These are phyloP conservation scores for Euphorbia celastroides DNA, from an alignment of 441 rosid species.

Conservation along the genomic window DNA sequence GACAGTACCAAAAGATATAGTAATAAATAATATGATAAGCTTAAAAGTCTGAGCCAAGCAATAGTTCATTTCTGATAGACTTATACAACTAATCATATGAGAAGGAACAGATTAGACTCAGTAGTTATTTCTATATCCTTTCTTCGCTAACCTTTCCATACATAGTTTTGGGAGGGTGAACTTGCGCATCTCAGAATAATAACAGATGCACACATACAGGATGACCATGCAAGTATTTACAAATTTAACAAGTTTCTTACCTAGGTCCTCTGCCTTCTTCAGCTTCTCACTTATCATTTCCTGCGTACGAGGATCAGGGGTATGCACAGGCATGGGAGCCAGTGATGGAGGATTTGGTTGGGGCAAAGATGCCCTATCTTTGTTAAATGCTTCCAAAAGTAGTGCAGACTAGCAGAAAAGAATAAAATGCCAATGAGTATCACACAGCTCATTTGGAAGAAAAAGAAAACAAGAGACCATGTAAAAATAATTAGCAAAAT, in stretches of 20 bases:
- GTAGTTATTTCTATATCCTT: not conserved
- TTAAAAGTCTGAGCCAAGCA: not conserved
- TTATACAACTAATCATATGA: not conserved
- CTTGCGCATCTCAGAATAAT: not conserved
- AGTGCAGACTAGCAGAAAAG: conserved; percentile 62
- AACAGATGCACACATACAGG: not conserved
- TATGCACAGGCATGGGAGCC: conserved; percentile 63
- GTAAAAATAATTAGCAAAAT: not conserved
- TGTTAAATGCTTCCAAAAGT: conserved; percentile 96
- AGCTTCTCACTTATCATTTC: conserved; percentile 98
- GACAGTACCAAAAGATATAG: too few species aligned
- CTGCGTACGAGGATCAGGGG: conserved; percentile 89
- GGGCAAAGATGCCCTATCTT: conserved; percentile 96
- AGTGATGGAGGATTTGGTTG: conserved; percentile 70
- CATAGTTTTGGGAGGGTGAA: not conserved
- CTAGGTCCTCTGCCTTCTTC: conserved; percentile 97
- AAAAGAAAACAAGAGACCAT: conserved; percentile 6
- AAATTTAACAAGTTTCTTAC: too few species aligned
- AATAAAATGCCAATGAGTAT: conserved; percentile 9
- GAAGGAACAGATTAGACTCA: not conserved
- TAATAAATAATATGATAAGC: too few species aligned
- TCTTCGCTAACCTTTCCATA: not conserved
- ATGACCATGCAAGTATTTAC: not conserved
- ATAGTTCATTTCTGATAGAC: not conserved
- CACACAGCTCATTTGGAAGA: not conserved